Percentiles rank a stretch among this genome's conserved stretches.
These are phyloP conservation scores for Physaria fendleri DNA, from an alignment of 345 rosid genomes.

Conservation along the genomic window DNA sequence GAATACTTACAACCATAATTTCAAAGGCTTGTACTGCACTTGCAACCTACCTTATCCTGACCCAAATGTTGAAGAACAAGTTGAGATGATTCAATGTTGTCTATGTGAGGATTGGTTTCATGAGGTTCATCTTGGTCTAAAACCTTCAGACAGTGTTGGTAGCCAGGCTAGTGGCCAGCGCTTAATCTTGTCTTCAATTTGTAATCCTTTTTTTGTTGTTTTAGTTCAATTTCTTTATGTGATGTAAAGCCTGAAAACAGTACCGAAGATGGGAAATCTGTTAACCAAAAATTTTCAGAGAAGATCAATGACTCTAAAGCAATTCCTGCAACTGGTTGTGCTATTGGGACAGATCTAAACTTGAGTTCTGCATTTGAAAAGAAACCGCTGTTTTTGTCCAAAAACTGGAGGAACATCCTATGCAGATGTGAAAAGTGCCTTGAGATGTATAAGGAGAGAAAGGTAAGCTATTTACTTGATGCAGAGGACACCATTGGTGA, in stretches of 20 bases:
- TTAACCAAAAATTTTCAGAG: slow-evolving; percentile 44
- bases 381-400: slow-evolving; percentile 69
- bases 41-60: slow-evolving; percentile 85
- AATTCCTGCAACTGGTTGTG: slow-evolving; percentile 30
- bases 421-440: slow-evolving; percentile 77
- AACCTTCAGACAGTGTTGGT: slow-evolving; percentile 52
- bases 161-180: slow-evolving; percentile 33
- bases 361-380: slow-evolving; percentile 30
- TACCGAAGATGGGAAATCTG: slow-evolving; percentile 20
- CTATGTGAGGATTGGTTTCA: slow-evolving; percentile 98
- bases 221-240: background rate
- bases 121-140: slow-evolving; percentile 81
- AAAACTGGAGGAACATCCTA: slow-evolving; percentile 76
- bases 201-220: background rate
- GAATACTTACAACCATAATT: slow-evolving; percentile 85
- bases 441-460: slow-evolving; percentile 53
- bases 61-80: slow-evolving; percentile 84
- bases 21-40: slow-evolving; percentile 81
- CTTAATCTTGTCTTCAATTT: background rate
- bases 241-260: slow-evolving; percentile 36
- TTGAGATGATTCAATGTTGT: slow-evolving; percentile 95
- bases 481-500: slow-evolving; percentile 83
- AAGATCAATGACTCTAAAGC: slow-evolving; percentile 23
- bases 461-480: slow-evolving; percentile 58
- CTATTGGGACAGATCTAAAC: slow-evolving; percentile 32